Conservation (phyloP, 495 filamentous ascomycete genomes). For the Penicillium manginii region DNA sequence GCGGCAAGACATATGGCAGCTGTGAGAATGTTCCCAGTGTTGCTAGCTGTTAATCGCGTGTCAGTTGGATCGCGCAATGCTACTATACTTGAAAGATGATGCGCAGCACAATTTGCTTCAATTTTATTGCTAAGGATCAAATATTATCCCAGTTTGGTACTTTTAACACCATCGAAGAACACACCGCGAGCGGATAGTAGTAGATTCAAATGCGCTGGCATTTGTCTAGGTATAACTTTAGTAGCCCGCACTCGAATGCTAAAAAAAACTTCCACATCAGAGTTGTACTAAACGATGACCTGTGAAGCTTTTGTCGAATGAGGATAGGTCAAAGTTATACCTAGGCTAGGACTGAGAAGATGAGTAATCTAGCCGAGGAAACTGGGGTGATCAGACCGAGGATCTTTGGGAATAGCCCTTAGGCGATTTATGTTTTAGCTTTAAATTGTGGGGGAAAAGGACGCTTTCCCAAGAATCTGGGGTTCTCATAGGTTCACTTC, state of each 20-base stretch:
- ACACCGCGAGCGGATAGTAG: no score
- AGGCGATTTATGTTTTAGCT: background rate
- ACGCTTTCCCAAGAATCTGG: slow-evolving; percentile 11
- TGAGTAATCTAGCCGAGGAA: slow-evolving; percentile 10
- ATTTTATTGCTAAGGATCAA: no score
- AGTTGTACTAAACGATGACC: no score
- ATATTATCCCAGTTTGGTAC: no score
- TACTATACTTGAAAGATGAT: no score
- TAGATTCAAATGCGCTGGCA: no score
- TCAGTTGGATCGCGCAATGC: background rate
- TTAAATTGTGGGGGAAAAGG: background rate
- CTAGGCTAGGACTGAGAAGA: background rate
- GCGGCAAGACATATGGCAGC: slow-evolving; percentile 45
- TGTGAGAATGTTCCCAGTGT: slow-evolving; percentile 47
- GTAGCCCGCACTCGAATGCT: no score
- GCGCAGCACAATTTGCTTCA: no score
- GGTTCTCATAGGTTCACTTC: slow-evolving; percentile 5
- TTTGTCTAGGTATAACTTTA: no score
- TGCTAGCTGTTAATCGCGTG: slow-evolving; percentile 29
- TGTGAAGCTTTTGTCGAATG: no score
- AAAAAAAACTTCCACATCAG: no score
- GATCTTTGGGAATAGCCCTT: background rate
- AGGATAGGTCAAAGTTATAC: background rate
- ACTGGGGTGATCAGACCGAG: background rate
- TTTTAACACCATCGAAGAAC: no score